Conservation (phyloP, 148 eudicot species). For the Camellia granthamiana region DNA sequence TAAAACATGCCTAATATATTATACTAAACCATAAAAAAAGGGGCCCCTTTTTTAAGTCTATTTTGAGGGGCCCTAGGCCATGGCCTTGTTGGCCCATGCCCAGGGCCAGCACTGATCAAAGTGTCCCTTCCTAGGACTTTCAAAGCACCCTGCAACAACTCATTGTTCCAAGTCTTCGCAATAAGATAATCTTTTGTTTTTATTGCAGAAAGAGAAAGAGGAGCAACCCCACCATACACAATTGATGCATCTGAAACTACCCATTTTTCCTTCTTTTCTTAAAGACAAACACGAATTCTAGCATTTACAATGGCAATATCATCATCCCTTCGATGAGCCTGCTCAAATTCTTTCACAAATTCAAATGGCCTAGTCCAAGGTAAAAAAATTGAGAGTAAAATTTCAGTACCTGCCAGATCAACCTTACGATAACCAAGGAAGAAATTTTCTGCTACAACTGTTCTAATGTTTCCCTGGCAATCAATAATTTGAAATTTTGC, state of each 20-base stretch:
- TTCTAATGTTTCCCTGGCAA: slow-evolving; percentile 64
- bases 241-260: slow-evolving; percentile 84
- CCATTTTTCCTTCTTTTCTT: slow-evolving; percentile 62
- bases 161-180: slow-evolving; percentile 76
- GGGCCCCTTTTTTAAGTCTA: too few species aligned
- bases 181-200: slow-evolving; percentile 63
- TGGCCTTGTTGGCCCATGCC: too few species aligned
- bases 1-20: too few species aligned
- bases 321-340: slow-evolving; percentile 97
- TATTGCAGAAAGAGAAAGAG: slow-evolving; percentile 59
- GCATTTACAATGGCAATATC: slow-evolving; percentile 98
- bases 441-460: slow-evolving; percentile 68
- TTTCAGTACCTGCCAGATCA: slow-evolving; percentile 71
- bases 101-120: too few species aligned
- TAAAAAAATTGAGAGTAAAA: slow-evolving; percentile 70
- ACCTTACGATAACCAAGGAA: slow-evolving; percentile 90
- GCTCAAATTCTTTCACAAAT: slow-evolving; percentile 90
- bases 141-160: slow-evolving; percentile 56
- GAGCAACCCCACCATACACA: slow-evolving; percentile 93
- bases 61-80: too few species aligned
- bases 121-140: slow-evolving; percentile 63
- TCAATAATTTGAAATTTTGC: slow-evolving; percentile 77
- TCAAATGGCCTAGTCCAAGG: slow-evolving; percentile 84
- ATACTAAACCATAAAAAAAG: too few species aligned
- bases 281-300: slow-evolving; percentile 84